Conservation (phyloP, 306 rosid species). For the Vigna nakashimae region DNA sequence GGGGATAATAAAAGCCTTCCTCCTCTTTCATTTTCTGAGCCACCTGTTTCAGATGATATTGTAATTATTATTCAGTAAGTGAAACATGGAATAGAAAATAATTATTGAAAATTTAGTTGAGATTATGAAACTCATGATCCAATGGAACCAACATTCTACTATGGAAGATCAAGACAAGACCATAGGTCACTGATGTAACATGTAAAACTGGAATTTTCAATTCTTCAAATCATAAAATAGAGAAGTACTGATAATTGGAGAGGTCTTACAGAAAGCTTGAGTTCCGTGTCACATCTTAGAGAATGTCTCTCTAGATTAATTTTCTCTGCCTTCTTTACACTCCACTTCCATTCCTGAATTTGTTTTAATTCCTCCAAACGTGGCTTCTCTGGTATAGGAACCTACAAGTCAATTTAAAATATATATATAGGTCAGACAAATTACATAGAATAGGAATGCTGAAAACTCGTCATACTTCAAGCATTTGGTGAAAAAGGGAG, state of each 20-base stretch:
- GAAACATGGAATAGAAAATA: constrained; percentile 28
- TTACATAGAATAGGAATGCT: neutral
- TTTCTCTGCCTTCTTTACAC: constrained; percentile 75
- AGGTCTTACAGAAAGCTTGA: constrained; percentile 85
- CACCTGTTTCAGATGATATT: constrained; percentile 63
- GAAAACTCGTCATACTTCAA: constrained; percentile 31
- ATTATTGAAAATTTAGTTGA: constrained; percentile 6
- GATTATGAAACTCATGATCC: constrained; percentile 3
- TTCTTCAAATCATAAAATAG: constrained; percentile 1
- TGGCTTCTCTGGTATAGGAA: constrained; percentile 78
- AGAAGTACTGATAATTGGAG: constrained; percentile 11
- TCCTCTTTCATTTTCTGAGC: constrained; percentile 83
- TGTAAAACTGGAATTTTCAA: constrained; percentile 17
- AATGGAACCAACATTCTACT: neutral
- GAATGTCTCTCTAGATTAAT: constrained; percentile 85
- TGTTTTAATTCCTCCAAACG: constrained; percentile 58
- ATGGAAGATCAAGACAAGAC: constrained; percentile 21
- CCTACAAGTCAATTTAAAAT: constrained; percentile 56
- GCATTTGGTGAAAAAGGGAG: neutral
- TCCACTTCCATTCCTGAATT: constrained; percentile 86
- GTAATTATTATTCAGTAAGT: constrained; percentile 32
- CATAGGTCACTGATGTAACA: constrained; percentile 6
- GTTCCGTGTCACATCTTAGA: constrained; percentile 81
- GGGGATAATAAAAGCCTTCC: constrained; percentile 90
- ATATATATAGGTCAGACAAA: constrained; percentile 16